These are phyloP conservation scores for Dioscorea alata DNA, from an alignment of 106 monocot genomes.

Conservation along the genomic window DNA sequence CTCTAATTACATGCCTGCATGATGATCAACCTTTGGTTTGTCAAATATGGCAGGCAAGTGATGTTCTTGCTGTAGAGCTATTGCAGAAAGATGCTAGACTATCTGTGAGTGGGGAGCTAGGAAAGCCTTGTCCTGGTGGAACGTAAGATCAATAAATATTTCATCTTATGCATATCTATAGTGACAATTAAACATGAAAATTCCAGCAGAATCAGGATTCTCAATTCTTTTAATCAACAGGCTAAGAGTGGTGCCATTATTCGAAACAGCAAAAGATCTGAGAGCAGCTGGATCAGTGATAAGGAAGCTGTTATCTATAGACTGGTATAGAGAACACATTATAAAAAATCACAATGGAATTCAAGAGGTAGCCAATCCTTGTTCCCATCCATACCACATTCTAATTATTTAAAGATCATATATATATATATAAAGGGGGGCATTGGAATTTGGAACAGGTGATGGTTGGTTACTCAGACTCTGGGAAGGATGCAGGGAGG, in stretches of 20 bases:
- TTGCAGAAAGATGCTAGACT: constrained; percentile 90
- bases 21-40: too few relatives aligned
- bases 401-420: too few relatives aligned
- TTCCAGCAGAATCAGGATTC: too few relatives aligned
- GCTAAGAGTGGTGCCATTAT: constrained; percentile 87
- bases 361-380: constrained; percentile 58
- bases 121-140: constrained; percentile 79
- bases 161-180: too few relatives aligned
- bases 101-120: constrained; percentile 67
- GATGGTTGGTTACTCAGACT: constrained; percentile 96
- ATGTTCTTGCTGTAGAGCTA: constrained; percentile 86
- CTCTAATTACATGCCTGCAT: too few relatives aligned
- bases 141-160: constrained; percentile 74
- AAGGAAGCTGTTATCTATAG: constrained; percentile 72
- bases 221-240: constrained; percentile 21
- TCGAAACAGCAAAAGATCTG: constrained; percentile 92
- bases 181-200: too few relatives aligned
- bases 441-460: constrained; percentile 47
- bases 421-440: too few relatives aligned
- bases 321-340: constrained; percentile 81
- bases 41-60: constrained; percentile 60
- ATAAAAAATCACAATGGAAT: constrained; percentile 77
- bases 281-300: constrained; percentile 79
- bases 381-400: too few relatives aligned
- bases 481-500: constrained; percentile 93